These are phyloP conservation scores for Crucihimalaya himalaica DNA, from an alignment of 345 rosid species.

Conservation along the genomic window DNA sequence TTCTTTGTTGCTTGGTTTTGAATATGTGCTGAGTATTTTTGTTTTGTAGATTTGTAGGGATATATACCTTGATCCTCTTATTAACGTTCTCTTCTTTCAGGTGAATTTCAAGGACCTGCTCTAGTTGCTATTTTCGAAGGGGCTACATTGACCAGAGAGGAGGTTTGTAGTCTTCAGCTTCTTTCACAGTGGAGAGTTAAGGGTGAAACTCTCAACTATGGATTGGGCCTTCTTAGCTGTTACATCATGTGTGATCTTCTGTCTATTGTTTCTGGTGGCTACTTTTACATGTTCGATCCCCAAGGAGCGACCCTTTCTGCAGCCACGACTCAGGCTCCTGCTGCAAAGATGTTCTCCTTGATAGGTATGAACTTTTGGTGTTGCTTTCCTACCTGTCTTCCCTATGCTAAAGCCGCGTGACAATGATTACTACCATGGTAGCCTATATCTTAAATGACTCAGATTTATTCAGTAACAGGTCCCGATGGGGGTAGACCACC, in stretches of 20 bases:
- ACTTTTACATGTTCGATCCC: conserved; percentile 93
- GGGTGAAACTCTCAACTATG: conserved; percentile 82
- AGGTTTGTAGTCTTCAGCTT: conserved; percentile 88
- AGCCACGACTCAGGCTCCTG: conserved; percentile 67
- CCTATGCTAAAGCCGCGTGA: conserved; percentile 1
- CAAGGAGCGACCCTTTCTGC: conserved; percentile 68
- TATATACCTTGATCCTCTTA: conserved; percentile 12
- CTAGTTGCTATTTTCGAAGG: conserved; percentile 87
- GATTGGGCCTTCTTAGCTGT: conserved; percentile 88
- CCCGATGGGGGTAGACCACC: neutral
- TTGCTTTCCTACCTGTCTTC: conserved; percentile 15
- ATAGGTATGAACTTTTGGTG: conserved; percentile 53
- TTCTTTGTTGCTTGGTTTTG: conserved; percentile 17
- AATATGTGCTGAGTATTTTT: neutral
- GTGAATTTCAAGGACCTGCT: conserved; percentile 96
- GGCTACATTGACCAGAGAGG: conserved; percentile 80
- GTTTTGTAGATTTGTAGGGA: conserved; percentile 10
- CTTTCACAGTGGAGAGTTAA: conserved; percentile 92
- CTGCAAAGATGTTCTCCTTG: conserved; percentile 85
- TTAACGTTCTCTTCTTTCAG: conserved; percentile 42
- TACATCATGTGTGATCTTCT: conserved; percentile 76
- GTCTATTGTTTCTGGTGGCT: conserved; percentile 80
- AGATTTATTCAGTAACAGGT: conserved; percentile 3
- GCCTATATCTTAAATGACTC: conserved; percentile 8
- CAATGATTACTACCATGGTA: conserved; percentile 4